Percentiles rank a stretch among this genome's conserved stretches.
Evolutionary conservation across 2,329 filamentous ascomycete species (phyloP).

Genomic region (Aspergillus aculeatus): DNA sequence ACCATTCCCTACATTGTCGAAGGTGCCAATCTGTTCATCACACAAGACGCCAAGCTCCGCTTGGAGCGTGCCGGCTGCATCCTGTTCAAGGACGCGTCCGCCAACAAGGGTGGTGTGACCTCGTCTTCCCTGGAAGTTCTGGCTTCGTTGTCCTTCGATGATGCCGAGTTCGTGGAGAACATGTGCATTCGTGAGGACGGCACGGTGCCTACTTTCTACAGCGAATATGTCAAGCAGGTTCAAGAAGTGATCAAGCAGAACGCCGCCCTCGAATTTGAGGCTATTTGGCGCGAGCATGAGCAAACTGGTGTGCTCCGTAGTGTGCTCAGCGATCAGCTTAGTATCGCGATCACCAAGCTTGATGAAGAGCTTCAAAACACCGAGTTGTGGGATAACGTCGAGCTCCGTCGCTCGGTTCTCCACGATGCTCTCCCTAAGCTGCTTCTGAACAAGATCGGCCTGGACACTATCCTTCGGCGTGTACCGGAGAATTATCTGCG

Average conservation of each 20-base stretch:
- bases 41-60: slow-evolving; percentile 93
- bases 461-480: slow-evolving; percentile 80
- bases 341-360: slow-evolving; percentile 88
- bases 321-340: slow-evolving; percentile 87
- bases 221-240: slow-evolving; percentile 86
- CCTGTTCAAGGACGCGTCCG: slow-evolving; percentile 95
- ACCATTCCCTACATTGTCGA: slow-evolving; percentile 94
- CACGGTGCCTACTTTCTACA: slow-evolving; percentile 83
- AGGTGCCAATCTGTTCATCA: slow-evolving; percentile 97
- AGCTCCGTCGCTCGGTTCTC: slow-evolving; percentile 74
- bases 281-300: slow-evolving; percentile 94
- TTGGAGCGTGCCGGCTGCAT: slow-evolving; percentile 94
- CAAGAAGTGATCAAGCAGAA: slow-evolving; percentile 90
- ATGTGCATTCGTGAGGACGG: slow-evolving; percentile 86
- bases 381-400: slow-evolving; percentile 82
- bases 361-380: slow-evolving; percentile 95
- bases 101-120: slow-evolving; percentile 98
- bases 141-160: slow-evolving; percentile 90
- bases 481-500: slow-evolving; percentile 91
- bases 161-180: slow-evolving; percentile 80
- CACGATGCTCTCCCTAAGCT: slow-evolving; percentile 81
- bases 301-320: slow-evolving; percentile 75
- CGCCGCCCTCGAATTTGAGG: slow-evolving; percentile 91
- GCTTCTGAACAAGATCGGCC: slow-evolving; percentile 82
- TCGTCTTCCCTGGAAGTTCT: slow-evolving; percentile 96